Percentiles rank a stretch among this genome's conserved stretches.
Evolutionary conservation across 352 stramenopile genomes (phyloP).

Genomic region (Globisporangium heterothallicum): DNA sequence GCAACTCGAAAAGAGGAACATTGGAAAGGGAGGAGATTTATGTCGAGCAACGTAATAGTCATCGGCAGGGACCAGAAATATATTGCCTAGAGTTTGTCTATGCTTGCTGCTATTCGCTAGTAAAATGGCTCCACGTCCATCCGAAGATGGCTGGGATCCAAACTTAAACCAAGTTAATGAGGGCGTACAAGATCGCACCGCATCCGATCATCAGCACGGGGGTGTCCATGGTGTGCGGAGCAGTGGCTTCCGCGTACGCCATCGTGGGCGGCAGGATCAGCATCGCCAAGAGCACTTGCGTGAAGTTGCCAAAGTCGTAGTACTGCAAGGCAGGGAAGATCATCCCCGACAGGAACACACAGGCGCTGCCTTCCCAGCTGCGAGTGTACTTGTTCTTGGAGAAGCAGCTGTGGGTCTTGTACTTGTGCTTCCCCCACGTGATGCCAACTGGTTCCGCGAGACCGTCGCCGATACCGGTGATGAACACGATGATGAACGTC

Average conservation of each 20-base stretch:
- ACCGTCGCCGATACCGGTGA: constrained; percentile 74
- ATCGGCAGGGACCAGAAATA: neutral
- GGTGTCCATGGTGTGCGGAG: constrained; percentile 83
- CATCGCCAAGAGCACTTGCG: constrained; percentile 72
- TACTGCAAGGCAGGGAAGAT: constrained; percentile 58
- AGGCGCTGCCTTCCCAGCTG: constrained; percentile 78
- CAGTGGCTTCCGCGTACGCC: constrained; percentile 79
- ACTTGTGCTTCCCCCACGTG: constrained; percentile 80
- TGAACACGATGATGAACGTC: constrained; percentile 79
- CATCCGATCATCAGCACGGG: constrained; percentile 79
- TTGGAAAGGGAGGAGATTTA: no score
- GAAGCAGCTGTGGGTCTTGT: constrained; percentile 80
- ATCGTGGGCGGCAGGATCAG: constrained; percentile 71
- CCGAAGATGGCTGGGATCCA: no score
- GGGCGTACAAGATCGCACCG: constrained; percentile 66
- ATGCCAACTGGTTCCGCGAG: constrained; percentile 76
- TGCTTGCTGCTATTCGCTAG: neutral
- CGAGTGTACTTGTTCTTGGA: constrained; percentile 82
- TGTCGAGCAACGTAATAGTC: no score
- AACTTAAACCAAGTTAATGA: constrained; percentile 26
- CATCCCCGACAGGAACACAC: constrained; percentile 72
- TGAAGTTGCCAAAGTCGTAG: constrained; percentile 72
- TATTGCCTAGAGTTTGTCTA: neutral
- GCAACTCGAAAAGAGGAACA: no score
- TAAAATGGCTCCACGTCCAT: no score